Percentiles rank a stretch among this genome's conserved stretches.
Evolutionary conservation across 2,329 filamentous ascomycete species (phyloP).

Genomic region (Balansia obtecta): DNA sequence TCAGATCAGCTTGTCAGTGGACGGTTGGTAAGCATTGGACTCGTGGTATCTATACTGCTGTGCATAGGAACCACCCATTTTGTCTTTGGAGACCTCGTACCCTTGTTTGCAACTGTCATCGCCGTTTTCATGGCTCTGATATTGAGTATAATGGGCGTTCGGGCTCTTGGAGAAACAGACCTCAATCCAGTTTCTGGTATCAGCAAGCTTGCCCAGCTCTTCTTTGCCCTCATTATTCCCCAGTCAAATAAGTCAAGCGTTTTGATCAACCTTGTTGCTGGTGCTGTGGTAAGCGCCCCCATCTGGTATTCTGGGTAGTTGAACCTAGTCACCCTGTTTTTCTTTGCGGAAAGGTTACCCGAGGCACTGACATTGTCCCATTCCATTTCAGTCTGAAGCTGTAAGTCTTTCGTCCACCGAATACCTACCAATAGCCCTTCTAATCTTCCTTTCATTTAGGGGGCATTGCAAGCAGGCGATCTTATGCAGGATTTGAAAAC

Average conservation of each 20-base stretch:
- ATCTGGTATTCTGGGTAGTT: background rate
- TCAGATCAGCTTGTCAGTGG: constrained; percentile 67
- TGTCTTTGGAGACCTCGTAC: constrained; percentile 73
- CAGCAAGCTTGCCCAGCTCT: constrained; percentile 87
- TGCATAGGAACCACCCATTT: constrained; percentile 73
- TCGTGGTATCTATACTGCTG: constrained; percentile 63
- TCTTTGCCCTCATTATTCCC: constrained; percentile 86
- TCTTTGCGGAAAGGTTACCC: background rate
- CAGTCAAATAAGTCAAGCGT: constrained; percentile 70
- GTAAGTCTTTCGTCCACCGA: constrained; percentile 13
- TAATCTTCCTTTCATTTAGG: constrained; percentile 17
- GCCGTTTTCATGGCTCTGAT: constrained; percentile 77
- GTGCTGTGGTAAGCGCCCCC: constrained; percentile 48
- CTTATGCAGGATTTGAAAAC: constrained; percentile 97
- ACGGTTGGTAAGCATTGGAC: constrained; percentile 58
- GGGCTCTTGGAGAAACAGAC: constrained; percentile 70
- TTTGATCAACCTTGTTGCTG: constrained; percentile 90
- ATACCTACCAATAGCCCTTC: no score
- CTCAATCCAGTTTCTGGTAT: constrained; percentile 95
- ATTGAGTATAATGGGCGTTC: constrained; percentile 61
- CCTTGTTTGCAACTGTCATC: constrained; percentile 59
- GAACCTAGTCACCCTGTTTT: background rate
- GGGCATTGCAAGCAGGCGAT: constrained; percentile 88
- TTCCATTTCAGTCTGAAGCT: constrained; percentile 24
- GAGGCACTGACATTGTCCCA: no score